These are phyloP conservation scores for Heterobasidion parviporum DNA, from an alignment of 1,284 basidiomycete species.

Conservation along the genomic window DNA sequence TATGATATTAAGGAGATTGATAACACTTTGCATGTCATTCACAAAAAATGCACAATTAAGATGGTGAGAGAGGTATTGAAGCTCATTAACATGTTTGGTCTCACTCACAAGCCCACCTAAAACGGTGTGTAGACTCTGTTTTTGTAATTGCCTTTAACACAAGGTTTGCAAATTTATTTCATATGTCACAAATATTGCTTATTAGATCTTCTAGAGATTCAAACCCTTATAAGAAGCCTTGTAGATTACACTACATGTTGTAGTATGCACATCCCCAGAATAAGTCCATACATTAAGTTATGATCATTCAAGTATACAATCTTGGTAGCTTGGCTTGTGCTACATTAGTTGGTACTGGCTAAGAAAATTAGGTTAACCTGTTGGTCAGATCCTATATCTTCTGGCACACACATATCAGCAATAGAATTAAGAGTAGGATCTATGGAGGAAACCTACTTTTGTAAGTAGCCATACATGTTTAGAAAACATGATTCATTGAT, in stretches of 20 bases:
- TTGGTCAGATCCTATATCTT: conserved; percentile 69
- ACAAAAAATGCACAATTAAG: conserved; percentile 30
- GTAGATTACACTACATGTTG: conserved; percentile 19
- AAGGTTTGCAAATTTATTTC: conserved; percentile 41
- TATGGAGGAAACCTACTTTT: conserved; percentile 70
- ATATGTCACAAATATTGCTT: conserved; percentile 7
- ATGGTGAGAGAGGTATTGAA: conserved; percentile 72
- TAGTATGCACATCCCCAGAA: not conserved
- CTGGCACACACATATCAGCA: conserved; percentile 80
- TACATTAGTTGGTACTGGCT: conserved; percentile 38
- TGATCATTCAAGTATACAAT: conserved; percentile 59
- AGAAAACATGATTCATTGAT: conserved; percentile 2
- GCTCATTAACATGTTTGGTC: conserved; percentile 69
- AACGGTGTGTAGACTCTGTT: conserved; percentile 77
- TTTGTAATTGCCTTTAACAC: conserved; percentile 71
- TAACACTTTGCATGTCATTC: conserved; percentile 17
- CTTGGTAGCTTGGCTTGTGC: conserved; percentile 51
- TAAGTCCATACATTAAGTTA: conserved; percentile 51
- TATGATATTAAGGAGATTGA: conserved; percentile 42
- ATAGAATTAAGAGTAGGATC: conserved; percentile 72
- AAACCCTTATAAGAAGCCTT: conserved; percentile 42
- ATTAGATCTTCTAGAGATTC: conserved; percentile 30
- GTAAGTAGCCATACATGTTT: conserved; percentile 32
- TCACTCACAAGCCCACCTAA: conserved; percentile 78
- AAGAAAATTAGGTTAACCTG: conserved; percentile 50